These are phyloP conservation scores for Trichoderma sp. DNA, from an alignment of 2,329 filamentous ascomycete genomes.

Conservation along the genomic window DNA sequence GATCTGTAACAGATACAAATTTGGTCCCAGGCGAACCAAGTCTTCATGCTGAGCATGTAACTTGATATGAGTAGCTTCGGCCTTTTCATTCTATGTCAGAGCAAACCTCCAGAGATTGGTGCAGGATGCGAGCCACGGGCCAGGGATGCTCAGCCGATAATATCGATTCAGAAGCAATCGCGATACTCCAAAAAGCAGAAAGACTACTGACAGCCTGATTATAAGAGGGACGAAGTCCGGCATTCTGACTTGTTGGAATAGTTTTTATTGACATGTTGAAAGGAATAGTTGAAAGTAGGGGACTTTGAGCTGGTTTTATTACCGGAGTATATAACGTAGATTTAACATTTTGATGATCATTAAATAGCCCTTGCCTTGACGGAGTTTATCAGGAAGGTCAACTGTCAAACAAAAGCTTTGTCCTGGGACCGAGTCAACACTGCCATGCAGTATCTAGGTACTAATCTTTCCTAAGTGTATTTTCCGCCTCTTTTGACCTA, in stretches of 20 bases:
- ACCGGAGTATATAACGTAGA: too few species aligned
- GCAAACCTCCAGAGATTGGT: conserved; percentile 1
- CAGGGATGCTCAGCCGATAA: not conserved
- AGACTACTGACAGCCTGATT: not conserved
- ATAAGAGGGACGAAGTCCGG: not conserved
- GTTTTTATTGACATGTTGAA: not conserved
- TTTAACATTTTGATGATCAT: too few species aligned
- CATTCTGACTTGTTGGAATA: not conserved
- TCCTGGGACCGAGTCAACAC: too few species aligned
- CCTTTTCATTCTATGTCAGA: not conserved
- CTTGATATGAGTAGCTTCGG: not conserved
- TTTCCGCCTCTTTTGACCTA: too few species aligned
- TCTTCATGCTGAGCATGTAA: conserved; percentile 74
- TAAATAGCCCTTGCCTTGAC: too few species aligned
- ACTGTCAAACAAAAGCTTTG: too few species aligned
- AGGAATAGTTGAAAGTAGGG: not conserved
- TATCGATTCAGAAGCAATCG: not conserved
- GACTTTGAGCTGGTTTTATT: too few species aligned
- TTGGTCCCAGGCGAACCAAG: conserved; percentile 75
- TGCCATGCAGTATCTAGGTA: too few species aligned
- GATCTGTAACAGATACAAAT: conserved; percentile 74
- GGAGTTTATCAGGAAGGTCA: too few species aligned
- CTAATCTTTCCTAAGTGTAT: too few species aligned
- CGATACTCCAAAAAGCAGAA: not conserved
- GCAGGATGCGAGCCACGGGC: not conserved